These are phyloP conservation scores for Tolypocladium tropicale DNA, from an alignment of 2,329 filamentous ascomycete species.

Conservation along the genomic window DNA sequence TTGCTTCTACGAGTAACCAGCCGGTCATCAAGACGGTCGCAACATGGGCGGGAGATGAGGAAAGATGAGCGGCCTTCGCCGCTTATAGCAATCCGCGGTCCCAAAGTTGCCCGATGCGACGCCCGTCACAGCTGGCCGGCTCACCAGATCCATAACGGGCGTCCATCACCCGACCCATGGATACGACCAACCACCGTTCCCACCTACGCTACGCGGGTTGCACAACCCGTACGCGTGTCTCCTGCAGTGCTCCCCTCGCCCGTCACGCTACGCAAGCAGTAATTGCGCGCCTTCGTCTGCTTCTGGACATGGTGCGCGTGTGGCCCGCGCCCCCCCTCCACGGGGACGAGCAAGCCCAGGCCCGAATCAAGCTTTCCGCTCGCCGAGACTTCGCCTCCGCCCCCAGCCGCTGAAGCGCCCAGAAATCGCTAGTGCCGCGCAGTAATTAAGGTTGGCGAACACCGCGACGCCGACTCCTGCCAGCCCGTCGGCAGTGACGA, in stretches of 20 bases:
- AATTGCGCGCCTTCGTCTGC: not conserved
- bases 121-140: not conserved
- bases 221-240: not conserved
- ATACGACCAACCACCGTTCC: conserved; percentile 3
- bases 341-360: not conserved
- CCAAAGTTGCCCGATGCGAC: not conserved
- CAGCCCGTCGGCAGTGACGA: not conserved
- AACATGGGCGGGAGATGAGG: not conserved
- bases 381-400: not conserved
- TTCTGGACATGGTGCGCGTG: not conserved
- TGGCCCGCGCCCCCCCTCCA: not conserved
- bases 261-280: not conserved
- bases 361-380: conserved; percentile 1
- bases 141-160: not conserved
- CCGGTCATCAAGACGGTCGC: not conserved
- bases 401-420: not conserved
- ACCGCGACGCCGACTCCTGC: not conserved
- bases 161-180: conserved; percentile 2
- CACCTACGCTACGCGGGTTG: conserved; percentile 2
- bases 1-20: too few relatives aligned
- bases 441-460: not conserved
- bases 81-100: not conserved
- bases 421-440: not conserved
- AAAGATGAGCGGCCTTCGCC: not conserved
- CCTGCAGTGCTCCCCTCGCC: not conserved